Evolutionary conservation across 2,329 filamentous ascomycete genomes (phyloP).

Genomic region (Cladophialophora carrionii): DNA sequence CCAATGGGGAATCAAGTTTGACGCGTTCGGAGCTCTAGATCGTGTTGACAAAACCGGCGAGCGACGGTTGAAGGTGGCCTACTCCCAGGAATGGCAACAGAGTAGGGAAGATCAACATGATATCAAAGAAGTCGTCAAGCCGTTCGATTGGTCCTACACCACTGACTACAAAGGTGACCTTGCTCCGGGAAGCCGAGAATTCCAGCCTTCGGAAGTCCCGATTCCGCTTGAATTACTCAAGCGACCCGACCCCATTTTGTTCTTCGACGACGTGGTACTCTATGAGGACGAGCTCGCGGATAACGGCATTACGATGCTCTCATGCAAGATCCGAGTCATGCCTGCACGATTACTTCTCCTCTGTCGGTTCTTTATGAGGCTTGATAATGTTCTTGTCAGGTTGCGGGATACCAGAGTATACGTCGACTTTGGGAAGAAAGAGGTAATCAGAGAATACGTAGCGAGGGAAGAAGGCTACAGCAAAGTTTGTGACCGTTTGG

Average conservation of each 20-base stretch:
- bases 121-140: conserved; percentile 91
- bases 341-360: conserved; percentile 83
- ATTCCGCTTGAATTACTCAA: conserved; percentile 88
- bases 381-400: conserved; percentile 86
- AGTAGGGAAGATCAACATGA: conserved; percentile 75
- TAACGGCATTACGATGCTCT: conserved; percentile 90
- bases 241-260: conserved; percentile 88
- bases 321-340: conserved; percentile 91
- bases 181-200: conserved; percentile 42
- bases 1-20: conserved; percentile 81
- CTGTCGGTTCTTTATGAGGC: conserved; percentile 83
- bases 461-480: conserved; percentile 83
- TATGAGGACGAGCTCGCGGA: conserved; percentile 98
- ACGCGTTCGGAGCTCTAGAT: conserved; percentile 84
- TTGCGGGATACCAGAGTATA: conserved; percentile 90
- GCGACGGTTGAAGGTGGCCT: conserved; percentile 89
- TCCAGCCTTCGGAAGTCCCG: conserved; percentile 50
- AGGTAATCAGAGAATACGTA: conserved; percentile 86
- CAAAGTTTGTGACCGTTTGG: conserved; percentile 70
- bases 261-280: conserved; percentile 93
- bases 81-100: conserved; percentile 84
- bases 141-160: conserved; percentile 98
- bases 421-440: conserved; percentile 78
- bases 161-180: conserved; percentile 81
- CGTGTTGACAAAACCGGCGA: conserved; percentile 90